Percentiles rank a stretch among this genome's conserved stretches.
phyloP scores from a whole-genome alignment of 257 asterid genomes.

The Solanum appendiculatum region DNA sequence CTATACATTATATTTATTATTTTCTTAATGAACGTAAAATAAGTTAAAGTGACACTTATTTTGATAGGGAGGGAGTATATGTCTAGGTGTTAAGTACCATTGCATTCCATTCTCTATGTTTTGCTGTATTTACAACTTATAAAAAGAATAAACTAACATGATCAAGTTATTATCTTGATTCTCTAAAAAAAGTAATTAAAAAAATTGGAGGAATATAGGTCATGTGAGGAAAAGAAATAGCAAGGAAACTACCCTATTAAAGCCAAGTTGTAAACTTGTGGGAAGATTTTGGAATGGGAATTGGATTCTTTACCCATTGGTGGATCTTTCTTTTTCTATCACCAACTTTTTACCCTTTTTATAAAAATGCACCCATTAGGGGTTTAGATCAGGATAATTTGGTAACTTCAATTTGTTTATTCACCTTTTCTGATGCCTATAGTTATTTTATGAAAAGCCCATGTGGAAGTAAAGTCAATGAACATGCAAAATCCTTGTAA shows the following conservation, averaged over 20 bases:
- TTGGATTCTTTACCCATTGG: conserved; percentile 29
- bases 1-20: too few relatives aligned
- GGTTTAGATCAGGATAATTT: neutral
- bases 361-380: neutral
- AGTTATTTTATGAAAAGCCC: conserved; percentile 34
- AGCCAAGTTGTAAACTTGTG: conserved; percentile 3
- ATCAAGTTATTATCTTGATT: neutral
- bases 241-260: conserved; percentile 27
- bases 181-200: neutral
- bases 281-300: conserved; percentile 13
- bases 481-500: conserved; percentile 50
- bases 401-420: neutral
- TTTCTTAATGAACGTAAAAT: neutral
- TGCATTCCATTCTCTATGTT: conserved; percentile 4
- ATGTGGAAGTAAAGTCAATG: conserved; percentile 44
- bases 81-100: conserved; percentile 4
- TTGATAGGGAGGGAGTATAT: neutral
- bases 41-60: neutral
- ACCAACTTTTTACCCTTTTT: neutral
- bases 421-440: neutral
- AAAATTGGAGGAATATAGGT: neutral
- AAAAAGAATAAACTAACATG: neutral
- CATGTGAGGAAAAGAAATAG: conserved; percentile 26
- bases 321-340: conserved; percentile 4
- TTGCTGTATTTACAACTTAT: conserved; percentile 5